Evolutionary conservation across 169 alveolate genomes (phyloP).

Genomic region (Plasmodium relictum): DNA sequence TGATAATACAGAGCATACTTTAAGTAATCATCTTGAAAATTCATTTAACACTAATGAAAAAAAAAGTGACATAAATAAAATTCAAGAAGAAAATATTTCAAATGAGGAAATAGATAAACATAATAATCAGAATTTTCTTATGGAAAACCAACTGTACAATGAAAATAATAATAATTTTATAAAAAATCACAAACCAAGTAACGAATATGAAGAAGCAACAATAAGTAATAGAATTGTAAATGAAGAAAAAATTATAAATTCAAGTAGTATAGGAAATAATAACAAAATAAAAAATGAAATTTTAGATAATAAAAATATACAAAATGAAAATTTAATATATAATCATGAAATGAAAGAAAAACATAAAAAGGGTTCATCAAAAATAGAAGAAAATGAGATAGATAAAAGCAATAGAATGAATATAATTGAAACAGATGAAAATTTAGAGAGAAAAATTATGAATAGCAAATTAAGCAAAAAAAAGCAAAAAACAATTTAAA

Average conservation of each 20-base stretch:
- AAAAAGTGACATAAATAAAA: neutral
- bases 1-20: neutral
- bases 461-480: constrained; percentile 34
- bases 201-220: constrained; percentile 32
- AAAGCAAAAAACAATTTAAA: constrained; percentile 62
- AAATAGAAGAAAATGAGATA: constrained; percentile 18
- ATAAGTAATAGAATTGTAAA: constrained; percentile 38
- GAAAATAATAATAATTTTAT: constrained; percentile 44
- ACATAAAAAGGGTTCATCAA: constrained; percentile 14
- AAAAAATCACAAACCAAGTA: constrained; percentile 35
- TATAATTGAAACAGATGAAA: neutral
- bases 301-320: neutral
- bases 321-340: constrained; percentile 33
- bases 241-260: constrained; percentile 35
- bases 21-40: neutral
- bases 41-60: neutral
- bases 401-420: neutral
- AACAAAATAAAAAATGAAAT: neutral
- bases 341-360: constrained; percentile 41
- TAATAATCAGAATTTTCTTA: constrained; percentile 1
- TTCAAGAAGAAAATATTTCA: neutral
- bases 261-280: neutral
- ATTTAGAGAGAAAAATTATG: constrained; percentile 18
- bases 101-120: neutral
- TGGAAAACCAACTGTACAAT: neutral